Percentiles rank a stretch among this genome's conserved stretches.
Conservation (phyloP, 1,284 basidiomycete species). For the Ganoderma meredithae region DNA sequence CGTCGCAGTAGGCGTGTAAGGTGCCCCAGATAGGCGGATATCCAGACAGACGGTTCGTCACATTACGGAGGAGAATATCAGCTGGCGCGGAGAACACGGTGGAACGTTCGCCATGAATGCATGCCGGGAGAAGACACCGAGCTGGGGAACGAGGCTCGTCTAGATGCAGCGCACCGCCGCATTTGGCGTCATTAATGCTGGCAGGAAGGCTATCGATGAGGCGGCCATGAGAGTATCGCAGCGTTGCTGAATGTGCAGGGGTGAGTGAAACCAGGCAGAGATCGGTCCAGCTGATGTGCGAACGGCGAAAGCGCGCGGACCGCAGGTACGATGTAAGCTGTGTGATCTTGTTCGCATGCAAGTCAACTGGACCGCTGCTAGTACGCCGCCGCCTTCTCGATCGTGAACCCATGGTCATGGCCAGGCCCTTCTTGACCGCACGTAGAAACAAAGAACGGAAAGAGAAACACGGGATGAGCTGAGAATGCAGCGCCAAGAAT, state of each 20-base stretch:
- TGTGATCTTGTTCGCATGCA: constrained; percentile 17
- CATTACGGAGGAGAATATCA: constrained; percentile 10
- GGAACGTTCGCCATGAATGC: constrained; percentile 3
- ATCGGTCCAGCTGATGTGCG: constrained; percentile 23
- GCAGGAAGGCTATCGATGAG: constrained; percentile 20
- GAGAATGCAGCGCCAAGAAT: constrained; percentile 10
- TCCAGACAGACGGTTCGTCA: constrained; percentile 6
- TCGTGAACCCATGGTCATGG: constrained; percentile 6
- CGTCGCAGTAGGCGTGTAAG: background rate
- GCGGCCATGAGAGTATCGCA: constrained; percentile 17
- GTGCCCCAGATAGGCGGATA: background rate
- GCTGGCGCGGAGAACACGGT: constrained; percentile 2
- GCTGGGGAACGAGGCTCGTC: constrained; percentile 9
- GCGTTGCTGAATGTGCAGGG: constrained; percentile 1
- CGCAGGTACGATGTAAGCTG: constrained; percentile 17
- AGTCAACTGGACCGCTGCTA: constrained; percentile 15
- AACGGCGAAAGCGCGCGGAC: constrained; percentile 20
- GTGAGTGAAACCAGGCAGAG: background rate
- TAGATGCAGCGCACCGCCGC: constrained; percentile 6
- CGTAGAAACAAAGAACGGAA: constrained; percentile 6
- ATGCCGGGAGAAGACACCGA: constrained; percentile 13
- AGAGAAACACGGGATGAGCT: background rate
- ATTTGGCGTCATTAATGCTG: constrained; percentile 16
- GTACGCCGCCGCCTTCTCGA: constrained; percentile 4
- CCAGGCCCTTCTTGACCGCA: constrained; percentile 1